Base-by-base conservation (phyloP, 805 yeast genomes). In the Priceomyces carsonii region DNA sequence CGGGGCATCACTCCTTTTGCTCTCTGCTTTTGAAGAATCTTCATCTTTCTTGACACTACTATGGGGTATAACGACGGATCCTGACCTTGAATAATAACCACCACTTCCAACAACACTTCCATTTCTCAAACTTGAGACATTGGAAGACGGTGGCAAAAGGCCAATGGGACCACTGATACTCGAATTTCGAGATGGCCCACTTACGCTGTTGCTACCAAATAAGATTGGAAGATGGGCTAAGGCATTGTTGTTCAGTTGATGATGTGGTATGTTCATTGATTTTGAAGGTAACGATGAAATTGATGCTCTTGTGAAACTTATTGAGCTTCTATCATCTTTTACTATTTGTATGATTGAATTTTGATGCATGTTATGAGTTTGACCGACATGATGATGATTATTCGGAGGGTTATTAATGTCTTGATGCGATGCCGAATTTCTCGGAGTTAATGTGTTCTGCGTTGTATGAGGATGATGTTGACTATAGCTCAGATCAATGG, bases 231-330 rank as follows among this genome's bases (percentile, higher is more conserved):
- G 51, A 43, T 68, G 74, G 3, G 71, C 71, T 48, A 68, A 53
- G 5, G 71, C 58, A 35, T 45, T 59, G 38, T 48, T 57, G 37
- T 51, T 57, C 52, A 57, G 59, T 39, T 67, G 72, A 48, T 68
- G 74, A 45, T 68, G 74, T 1, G 74, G 74, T 7, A 68, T 68
- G 43, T 68, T 62, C 74, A 68, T 68, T 12, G 66, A 59, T 44
- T 68, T 68, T 12, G 70, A 63, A 6, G 74, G 74, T 19, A 68
- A 53, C 4, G 69, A 62, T 39, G 64, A 60, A 8, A 68, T 66
- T 18, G 70, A 63, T 26, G 63, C 71, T 39, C 72, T 50, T 17
- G 53, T 35, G 32, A 61, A 56, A 17, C 59, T 50, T 9, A 67
- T 48, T 6, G 66, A 59, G 35, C 44, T 56, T 26, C 71, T 51